These are phyloP conservation scores for Tilletia setariae DNA, from an alignment of 1,284 basidiomycete species.

Conservation along the genomic window DNA sequence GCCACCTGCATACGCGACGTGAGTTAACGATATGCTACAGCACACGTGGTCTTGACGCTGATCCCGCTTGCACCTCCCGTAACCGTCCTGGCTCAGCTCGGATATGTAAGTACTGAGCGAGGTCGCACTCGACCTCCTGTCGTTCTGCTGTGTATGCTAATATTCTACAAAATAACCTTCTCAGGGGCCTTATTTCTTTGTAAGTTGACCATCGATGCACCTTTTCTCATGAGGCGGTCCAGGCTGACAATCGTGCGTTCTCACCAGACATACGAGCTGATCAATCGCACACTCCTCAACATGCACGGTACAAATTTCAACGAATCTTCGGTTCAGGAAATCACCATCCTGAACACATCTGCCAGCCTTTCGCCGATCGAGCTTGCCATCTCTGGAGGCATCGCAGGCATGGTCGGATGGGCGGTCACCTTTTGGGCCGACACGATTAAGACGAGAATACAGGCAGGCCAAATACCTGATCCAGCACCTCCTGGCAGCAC, in stretches of 20 bases:
- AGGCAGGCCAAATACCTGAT: slow-evolving; percentile 23
- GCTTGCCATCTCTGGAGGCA: slow-evolving; percentile 38
- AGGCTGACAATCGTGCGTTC: background rate
- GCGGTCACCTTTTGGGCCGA: slow-evolving; percentile 47
- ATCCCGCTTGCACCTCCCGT: too few relatives aligned
- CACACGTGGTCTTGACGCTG: too few relatives aligned
- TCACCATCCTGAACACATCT: background rate
- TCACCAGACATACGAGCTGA: slow-evolving; percentile 31
- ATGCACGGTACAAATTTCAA: background rate
- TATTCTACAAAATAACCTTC: background rate
- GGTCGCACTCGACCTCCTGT: background rate
- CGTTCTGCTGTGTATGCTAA: background rate
- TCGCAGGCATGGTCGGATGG: slow-evolving; percentile 46
- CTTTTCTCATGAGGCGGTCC: background rate
- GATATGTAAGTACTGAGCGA: background rate
- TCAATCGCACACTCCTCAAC: slow-evolving; percentile 29
- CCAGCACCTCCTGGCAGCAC: too few relatives aligned
- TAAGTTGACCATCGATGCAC: background rate
- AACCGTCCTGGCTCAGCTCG: background rate
- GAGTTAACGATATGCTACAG: background rate
- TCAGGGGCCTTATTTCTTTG: slow-evolving; percentile 47
- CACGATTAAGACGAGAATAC: slow-evolving; percentile 47
- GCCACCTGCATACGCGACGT: slow-evolving; percentile 38
- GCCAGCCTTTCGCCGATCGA: slow-evolving; percentile 20
- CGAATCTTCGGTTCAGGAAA: background rate